phyloP scores from a whole-genome alignment of 306 rosid species.

The Ceratonia siliqua region DNA sequence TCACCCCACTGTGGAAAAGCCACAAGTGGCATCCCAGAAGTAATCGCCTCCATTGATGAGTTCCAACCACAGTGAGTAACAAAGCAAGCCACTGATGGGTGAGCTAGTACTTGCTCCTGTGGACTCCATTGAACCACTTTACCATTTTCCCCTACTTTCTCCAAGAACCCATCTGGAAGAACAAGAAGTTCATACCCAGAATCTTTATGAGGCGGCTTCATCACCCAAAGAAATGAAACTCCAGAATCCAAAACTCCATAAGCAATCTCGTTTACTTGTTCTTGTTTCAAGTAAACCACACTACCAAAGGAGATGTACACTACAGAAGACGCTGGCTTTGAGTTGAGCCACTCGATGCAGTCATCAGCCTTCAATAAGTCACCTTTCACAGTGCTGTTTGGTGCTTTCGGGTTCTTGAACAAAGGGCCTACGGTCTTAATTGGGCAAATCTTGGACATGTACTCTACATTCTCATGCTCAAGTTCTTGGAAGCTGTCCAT shows the following conservation, averaged over 20 bases:
- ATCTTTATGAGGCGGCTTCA: slow-evolving; percentile 37
- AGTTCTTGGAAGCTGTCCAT: slow-evolving; percentile 52
- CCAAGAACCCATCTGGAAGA: slow-evolving; percentile 44
- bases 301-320: slow-evolving; percentile 55
- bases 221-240: slow-evolving; percentile 46
- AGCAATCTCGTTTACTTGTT: slow-evolving; percentile 50
- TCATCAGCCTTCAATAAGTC: slow-evolving; percentile 50
- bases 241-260: slow-evolving; percentile 43
- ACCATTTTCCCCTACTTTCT: slow-evolving; percentile 43
- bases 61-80: slow-evolving; percentile 63
- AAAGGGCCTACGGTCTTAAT: slow-evolving; percentile 51
- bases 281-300: slow-evolving; percentile 38
- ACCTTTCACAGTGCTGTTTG: slow-evolving; percentile 20
- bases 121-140: slow-evolving; percentile 59
- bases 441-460: slow-evolving; percentile 37
- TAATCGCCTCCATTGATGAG: slow-evolving; percentile 49
- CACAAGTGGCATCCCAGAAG: slow-evolving; percentile 45
- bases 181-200: neutral
- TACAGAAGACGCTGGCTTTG: slow-evolving; percentile 38
- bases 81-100: slow-evolving; percentile 46
- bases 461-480: slow-evolving; percentile 36
- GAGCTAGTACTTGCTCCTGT: slow-evolving; percentile 48
- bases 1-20: slow-evolving; percentile 64
- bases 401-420: slow-evolving; percentile 40
- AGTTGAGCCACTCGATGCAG: slow-evolving; percentile 46